Evolutionary conservation across 2,329 filamentous ascomycete species (phyloP).

Genomic region (Stenocarpella maydis): DNA sequence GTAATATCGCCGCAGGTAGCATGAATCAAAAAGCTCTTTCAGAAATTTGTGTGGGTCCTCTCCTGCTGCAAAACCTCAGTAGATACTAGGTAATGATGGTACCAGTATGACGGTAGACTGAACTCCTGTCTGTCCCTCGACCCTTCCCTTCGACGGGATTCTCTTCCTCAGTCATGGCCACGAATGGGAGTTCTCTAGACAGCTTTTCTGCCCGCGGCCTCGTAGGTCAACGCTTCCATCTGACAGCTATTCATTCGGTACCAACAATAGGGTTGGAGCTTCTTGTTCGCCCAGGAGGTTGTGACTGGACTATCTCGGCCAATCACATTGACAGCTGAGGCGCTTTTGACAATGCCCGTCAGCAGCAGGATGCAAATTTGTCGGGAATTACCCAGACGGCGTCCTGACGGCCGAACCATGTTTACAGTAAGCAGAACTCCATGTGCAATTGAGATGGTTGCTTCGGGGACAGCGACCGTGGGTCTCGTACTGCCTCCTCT

Average conservation of each 20-base stretch:
- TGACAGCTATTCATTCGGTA: background rate
- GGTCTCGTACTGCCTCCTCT: background rate
- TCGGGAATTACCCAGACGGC: background rate
- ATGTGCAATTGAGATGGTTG: background rate
- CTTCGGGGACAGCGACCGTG: background rate
- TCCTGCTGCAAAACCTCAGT: background rate
- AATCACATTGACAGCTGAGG: background rate
- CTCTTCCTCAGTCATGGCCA: background rate
- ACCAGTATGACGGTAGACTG: background rate
- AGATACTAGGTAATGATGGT: background rate
- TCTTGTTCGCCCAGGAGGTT: background rate
- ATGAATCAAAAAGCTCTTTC: too few relatives aligned
- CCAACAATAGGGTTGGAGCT: background rate
- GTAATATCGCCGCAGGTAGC: too few relatives aligned
- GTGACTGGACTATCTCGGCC: background rate
- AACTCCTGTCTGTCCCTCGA: too few relatives aligned
- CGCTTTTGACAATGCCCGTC: background rate
- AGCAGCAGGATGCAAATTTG: background rate
- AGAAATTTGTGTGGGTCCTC: background rate
- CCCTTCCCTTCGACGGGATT: background rate
- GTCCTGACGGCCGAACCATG: background rate
- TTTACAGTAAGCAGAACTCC: background rate
- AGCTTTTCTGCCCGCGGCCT: background rate
- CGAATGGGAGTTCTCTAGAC: background rate
- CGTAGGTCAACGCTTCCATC: background rate